Evolutionary conservation across 1,284 basidiomycete species (phyloP).

Genomic region (Papiliotrema terrestris): DNA sequence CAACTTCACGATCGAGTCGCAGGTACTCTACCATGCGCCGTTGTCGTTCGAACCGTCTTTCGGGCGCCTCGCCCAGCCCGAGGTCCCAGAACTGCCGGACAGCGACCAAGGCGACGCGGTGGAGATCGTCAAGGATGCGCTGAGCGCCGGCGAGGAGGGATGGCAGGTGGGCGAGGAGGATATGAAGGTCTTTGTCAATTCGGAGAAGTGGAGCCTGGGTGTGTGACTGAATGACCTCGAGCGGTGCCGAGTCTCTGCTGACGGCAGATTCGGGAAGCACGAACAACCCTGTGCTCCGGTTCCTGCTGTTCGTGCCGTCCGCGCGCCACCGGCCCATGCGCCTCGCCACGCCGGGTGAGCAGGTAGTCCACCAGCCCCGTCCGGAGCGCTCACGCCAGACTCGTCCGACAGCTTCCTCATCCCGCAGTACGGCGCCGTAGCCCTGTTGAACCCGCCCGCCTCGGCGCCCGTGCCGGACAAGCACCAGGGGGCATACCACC

Average conservation of each 20-base stretch:
- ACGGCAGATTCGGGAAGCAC: constrained; percentile 53
- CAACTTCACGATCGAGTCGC: constrained; percentile 89
- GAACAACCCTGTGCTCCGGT: constrained; percentile 88
- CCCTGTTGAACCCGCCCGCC: constrained; percentile 65
- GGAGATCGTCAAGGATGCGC: constrained; percentile 16
- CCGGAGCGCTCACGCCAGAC: constrained; percentile 13
- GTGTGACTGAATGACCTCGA: constrained; percentile 25
- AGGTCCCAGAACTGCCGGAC: constrained; percentile 27
- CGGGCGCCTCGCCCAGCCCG: constrained; percentile 12
- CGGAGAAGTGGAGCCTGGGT: constrained; percentile 93
- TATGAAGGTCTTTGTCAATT: constrained; percentile 87
- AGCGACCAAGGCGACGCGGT: constrained; percentile 10
- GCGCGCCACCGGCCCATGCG: constrained; percentile 63
- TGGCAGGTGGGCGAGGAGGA: constrained; percentile 72
- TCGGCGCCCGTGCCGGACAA: constrained; percentile 14
- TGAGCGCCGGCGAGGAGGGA: constrained; percentile 30
- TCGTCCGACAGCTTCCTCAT: constrained; percentile 63
- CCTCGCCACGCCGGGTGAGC: constrained; percentile 58
- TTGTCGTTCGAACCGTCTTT: constrained; percentile 68
- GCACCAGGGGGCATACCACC: constrained; percentile 28
- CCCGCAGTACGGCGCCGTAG: constrained; percentile 93
- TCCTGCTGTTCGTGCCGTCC: constrained; percentile 85
- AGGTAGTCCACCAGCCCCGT: neutral
- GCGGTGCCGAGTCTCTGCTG: constrained; percentile 52
- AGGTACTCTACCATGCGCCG: constrained; percentile 87